phyloP scores from a whole-genome alignment of 1,284 basidiomycete genomes.

The Heterobasidion occidentale region DNA sequence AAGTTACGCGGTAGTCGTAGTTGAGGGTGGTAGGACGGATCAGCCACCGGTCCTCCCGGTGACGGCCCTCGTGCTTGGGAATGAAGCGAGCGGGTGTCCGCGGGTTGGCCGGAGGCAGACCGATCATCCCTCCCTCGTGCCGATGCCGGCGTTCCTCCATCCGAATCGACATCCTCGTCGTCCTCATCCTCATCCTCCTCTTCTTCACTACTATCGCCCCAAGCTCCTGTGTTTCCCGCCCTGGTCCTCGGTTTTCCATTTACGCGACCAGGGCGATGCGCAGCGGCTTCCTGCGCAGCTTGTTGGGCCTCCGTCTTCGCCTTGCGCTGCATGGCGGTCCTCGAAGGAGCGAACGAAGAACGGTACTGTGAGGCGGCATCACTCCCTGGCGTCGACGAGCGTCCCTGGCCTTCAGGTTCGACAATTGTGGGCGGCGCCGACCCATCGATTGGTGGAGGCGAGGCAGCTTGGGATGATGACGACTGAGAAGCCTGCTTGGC shows the following conservation, averaged over 20 bases:
- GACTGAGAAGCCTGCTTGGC: conserved; percentile 11
- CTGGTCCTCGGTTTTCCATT: conserved; percentile 49
- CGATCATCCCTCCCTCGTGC: conserved; percentile 22
- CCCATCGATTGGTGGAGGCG: conserved; percentile 12
- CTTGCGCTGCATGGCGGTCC: conserved; percentile 74
- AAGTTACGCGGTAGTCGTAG: conserved; percentile 30
- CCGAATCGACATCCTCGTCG: conserved; percentile 64
- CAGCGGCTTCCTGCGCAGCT: conserved; percentile 68
- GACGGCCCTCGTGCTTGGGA: conserved; percentile 19
- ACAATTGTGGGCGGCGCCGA: conserved; percentile 19
- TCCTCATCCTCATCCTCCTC: conserved; percentile 75
- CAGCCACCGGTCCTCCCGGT: conserved; percentile 18
- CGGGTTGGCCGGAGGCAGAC: neutral
- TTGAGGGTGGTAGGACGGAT: conserved; percentile 19
- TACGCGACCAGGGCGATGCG: conserved; percentile 63
- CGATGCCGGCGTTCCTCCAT: conserved; percentile 36
- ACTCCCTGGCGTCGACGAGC: conserved; percentile 19
- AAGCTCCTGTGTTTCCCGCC: conserved; percentile 39
- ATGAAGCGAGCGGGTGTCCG: conserved; percentile 13
- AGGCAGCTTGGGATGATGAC: conserved; percentile 1
- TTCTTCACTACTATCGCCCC: conserved; percentile 73
- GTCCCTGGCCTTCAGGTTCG: conserved; percentile 14
- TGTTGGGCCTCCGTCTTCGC: conserved; percentile 77
- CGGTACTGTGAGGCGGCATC: conserved; percentile 36
- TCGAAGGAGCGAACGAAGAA: conserved; percentile 82